Conservation (phyloP, 805 yeast genomes). For the Wickerhamiella qilinensis region DNA sequence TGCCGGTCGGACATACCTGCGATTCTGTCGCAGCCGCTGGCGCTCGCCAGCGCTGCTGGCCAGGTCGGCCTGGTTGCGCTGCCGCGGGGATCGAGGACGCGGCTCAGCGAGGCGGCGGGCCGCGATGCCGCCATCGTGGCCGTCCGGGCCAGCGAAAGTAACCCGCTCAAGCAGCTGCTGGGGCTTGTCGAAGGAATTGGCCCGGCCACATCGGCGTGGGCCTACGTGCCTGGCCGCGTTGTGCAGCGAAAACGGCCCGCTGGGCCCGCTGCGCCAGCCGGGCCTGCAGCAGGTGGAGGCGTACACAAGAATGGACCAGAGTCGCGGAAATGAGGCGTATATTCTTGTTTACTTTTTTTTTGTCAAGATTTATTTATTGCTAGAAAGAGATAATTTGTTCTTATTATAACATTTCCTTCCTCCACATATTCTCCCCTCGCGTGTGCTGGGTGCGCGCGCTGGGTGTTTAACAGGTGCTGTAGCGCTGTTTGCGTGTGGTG, state of each 20-base stretch:
- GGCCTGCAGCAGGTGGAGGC: no score
- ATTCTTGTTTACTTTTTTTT: no score
- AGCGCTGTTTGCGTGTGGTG: no score
- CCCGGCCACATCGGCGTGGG: slow-evolving; percentile 11
- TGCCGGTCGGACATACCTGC: slow-evolving; percentile 11
- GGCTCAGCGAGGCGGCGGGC: slow-evolving; percentile 4
- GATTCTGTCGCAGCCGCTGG: slow-evolving; percentile 9
- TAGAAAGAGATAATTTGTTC: no score
- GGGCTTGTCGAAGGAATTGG: slow-evolving; percentile 4
- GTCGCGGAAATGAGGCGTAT: no score
- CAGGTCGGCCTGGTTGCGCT: slow-evolving; percentile 9
- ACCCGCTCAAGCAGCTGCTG: slow-evolving; percentile 1
- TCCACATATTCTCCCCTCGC: no score
- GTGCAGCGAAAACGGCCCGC: background rate
- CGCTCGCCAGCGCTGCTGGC: slow-evolving; percentile 11
- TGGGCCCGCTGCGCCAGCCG: no score
- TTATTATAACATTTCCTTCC: no score
- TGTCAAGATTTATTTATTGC: no score
- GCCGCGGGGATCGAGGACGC: slow-evolving; percentile 7
- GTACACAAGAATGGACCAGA: no score
- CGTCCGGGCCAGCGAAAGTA: slow-evolving; percentile 1
- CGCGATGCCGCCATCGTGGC: slow-evolving; percentile 7
- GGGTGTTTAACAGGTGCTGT: no score
- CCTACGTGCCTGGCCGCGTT: slow-evolving; percentile 1
- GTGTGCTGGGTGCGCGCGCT: no score